These are phyloP conservation scores for Vitis cinerea DNA, from an alignment of 164 flowering plant species.

Conservation along the genomic window DNA sequence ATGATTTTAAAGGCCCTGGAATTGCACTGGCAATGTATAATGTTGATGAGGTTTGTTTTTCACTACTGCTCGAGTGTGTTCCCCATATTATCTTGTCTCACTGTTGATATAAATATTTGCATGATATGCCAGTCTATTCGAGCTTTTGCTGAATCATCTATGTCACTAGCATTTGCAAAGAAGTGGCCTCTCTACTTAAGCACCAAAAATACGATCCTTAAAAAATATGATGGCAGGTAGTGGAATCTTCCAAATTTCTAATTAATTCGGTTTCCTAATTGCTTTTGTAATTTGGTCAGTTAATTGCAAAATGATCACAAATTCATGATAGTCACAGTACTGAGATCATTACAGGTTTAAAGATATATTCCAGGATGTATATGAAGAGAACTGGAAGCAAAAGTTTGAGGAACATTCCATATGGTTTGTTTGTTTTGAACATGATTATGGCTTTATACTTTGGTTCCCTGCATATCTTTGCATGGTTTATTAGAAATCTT, in stretches of 20 bases:
- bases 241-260: neutral
- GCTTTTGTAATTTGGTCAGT: neutral
- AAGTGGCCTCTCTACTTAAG: slow-evolving; percentile 99
- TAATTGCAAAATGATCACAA: neutral
- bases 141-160: slow-evolving; percentile 93
- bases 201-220: slow-evolving; percentile 94
- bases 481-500: slow-evolving; percentile 7
- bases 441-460: neutral
- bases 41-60: slow-evolving; percentile 78
- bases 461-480: slow-evolving; percentile 1
- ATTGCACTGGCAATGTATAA: slow-evolving; percentile 96
- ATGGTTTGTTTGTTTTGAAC: slow-evolving; percentile 49
- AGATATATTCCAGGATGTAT: slow-evolving; percentile 96
- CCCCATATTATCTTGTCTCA: neutral
- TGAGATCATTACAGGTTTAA: slow-evolving; percentile 62
- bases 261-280: neutral
- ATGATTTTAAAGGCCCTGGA: slow-evolving; percentile 86
- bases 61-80: neutral
- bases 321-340: slow-evolving; percentile 2
- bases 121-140: slow-evolving; percentile 74
- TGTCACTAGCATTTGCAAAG: slow-evolving; percentile 86
- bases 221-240: slow-evolving; percentile 99
- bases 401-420: slow-evolving; percentile 85
- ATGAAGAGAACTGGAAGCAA: slow-evolving; percentile 85
- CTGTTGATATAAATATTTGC: neutral